phyloP scores from a whole-genome alignment of 345 rosid species.

The Boechera divaricarpa region DNA sequence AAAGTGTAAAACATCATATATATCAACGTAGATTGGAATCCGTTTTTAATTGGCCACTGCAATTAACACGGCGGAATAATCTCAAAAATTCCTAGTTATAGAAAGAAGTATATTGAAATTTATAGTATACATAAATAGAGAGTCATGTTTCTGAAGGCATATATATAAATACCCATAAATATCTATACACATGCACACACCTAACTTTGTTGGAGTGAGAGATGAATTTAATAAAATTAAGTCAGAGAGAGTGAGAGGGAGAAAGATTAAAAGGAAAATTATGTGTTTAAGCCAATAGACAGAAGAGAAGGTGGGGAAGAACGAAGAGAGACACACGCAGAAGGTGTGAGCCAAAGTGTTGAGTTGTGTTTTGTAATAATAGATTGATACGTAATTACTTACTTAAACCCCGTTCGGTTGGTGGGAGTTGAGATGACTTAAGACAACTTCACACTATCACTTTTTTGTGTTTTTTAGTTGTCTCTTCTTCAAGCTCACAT shows the following conservation, averaged over 20 bases:
- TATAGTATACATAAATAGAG: neutral
- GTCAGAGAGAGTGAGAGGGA: neutral
- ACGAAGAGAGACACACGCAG: conserved; percentile 30
- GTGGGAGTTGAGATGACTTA: conserved; percentile 37
- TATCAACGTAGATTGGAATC: neutral
- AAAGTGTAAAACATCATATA: neutral
- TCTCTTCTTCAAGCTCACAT: conserved; percentile 17
- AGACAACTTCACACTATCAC: conserved; percentile 38
- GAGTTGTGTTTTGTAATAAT: conserved; percentile 21
- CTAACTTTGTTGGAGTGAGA: conserved; percentile 30
- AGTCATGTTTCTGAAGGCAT: neutral
- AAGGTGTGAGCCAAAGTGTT: conserved; percentile 35
- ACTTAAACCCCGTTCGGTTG: conserved; percentile 34
- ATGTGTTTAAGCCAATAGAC: conserved; percentile 7
- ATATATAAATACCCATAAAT: neutral
- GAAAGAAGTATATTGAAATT: conserved; percentile 3
- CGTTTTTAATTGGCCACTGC: neutral
- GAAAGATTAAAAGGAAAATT: neutral
- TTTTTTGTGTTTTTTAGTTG: conserved; percentile 1
- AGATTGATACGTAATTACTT: conserved; percentile 43
- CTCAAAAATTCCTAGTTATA: neutral
- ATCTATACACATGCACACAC: conserved; percentile 28
- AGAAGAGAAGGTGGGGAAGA: conserved; percentile 18
- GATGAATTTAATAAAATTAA: neutral
- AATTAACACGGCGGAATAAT: conserved; percentile 4